Evolutionary conservation across 2,329 filamentous ascomycete species (phyloP), one percentile per base, ranked within the genome.

Genomic region (Metarhizium anisopliae): DNA sequence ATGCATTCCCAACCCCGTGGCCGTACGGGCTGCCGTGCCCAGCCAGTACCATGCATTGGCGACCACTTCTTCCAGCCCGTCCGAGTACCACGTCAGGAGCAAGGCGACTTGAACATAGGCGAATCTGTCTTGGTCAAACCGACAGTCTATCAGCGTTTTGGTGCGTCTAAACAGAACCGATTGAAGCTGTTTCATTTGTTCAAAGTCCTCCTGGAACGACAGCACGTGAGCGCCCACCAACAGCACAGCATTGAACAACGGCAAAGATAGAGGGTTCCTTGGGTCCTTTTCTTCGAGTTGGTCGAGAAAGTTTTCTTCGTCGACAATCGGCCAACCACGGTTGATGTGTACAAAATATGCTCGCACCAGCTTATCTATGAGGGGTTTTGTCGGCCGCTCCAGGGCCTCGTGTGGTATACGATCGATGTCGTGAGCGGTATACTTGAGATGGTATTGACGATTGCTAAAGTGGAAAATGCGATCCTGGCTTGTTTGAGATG

Each of bases 51-150:
- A 79, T 16, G 76, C 74, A 59, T 82, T 81, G 43, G 77, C 75
- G 4, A 77, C 68, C 6, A 81, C 75, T 62, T 81, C 78, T 59
- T 82, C 79, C 29, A 78, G 76, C 14, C 76, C 74, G 51, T 82
- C 77, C 1, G 77, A 76, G 59, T 80, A 76, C 80, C 79, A 82
- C 2, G 78, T 81, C 53, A 82, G 61, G 1, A 82, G 70, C 25
- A 82, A 66, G 2, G 78, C 77, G 3, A 75, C 75, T 63, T 82
- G 80, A n/a, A 82, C 71, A 52, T 81, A 70, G 36, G 74, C 72
- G 58, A 78, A 74, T 14, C 80, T 72, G 59, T 82, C 32, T 8
- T 35, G 32, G 7, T 35, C 32, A 35, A 8, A 35, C 5, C 32
- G 32, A 11, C 32, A 35, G 32, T 35, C 32, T 11, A 35, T 35